Conservation (phyloP, 208 protist species). For the Leishmania lainsoni region DNA sequence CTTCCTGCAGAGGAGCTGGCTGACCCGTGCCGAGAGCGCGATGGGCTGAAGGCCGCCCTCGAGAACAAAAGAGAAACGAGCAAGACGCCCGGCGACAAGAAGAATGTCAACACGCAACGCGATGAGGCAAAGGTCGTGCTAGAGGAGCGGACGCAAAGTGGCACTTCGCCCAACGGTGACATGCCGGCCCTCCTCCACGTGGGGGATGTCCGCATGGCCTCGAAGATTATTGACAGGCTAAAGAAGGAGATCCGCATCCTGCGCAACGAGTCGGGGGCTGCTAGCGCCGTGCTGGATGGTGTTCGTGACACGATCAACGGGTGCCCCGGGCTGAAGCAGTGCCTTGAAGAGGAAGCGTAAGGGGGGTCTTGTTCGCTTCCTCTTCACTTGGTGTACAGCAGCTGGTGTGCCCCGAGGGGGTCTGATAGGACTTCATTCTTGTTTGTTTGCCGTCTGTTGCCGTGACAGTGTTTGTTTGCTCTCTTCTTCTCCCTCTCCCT, state of each 20-base stretch:
- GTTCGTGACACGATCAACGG: conserved; percentile 13
- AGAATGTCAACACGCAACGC: conserved; percentile 11
- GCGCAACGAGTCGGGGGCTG: conserved; percentile 11
- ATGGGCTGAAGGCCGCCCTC: background rate
- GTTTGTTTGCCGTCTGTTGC: background rate
- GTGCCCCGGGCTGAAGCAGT: conserved; percentile 10
- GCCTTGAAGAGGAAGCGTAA: conserved; percentile 14
- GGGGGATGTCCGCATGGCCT: conserved; percentile 14
- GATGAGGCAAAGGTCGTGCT: background rate
- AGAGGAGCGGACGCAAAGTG: conserved; percentile 14
- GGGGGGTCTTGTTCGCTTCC: background rate
- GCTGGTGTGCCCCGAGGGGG: background rate
- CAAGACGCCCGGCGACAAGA: background rate
- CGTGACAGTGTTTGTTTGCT: background rate
- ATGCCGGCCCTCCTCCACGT: conserved; percentile 16
- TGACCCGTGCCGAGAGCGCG: conserved; percentile 9
- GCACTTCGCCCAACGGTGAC: conserved; percentile 5
- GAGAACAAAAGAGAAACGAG: background rate
- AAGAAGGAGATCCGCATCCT: conserved; percentile 22
- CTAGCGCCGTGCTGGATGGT: conserved; percentile 8
- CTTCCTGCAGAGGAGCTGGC: conserved; percentile 2
- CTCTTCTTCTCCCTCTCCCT: background rate
- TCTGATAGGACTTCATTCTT: no score
- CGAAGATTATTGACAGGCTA: conserved; percentile 19
- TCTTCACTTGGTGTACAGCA: background rate